phyloP scores from a whole-genome alignment of 2,329 filamentous ascomycete species.

The Cytospora mali region DNA sequence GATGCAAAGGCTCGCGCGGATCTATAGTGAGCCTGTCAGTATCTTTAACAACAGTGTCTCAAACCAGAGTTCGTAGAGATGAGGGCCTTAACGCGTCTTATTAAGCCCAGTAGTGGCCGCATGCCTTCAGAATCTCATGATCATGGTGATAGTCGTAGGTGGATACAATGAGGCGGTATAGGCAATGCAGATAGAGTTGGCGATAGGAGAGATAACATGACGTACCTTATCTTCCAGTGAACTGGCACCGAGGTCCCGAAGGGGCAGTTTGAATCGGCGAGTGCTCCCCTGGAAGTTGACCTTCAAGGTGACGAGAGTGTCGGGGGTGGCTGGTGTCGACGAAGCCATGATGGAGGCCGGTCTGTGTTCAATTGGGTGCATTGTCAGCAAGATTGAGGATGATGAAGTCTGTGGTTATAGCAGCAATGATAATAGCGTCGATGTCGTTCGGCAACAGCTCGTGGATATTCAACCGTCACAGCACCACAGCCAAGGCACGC shows the following conservation, averaged over 20 bases:
- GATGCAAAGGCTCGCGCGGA: slow-evolving; percentile 70
- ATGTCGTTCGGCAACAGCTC: neutral
- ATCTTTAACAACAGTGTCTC: neutral
- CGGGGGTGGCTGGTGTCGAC: slow-evolving; percentile 47
- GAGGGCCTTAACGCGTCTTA: neutral
- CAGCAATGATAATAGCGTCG: neutral
- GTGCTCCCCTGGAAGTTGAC: slow-evolving; percentile 74
- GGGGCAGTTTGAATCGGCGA: slow-evolving; percentile 84
- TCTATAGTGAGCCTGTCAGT: slow-evolving; percentile 47
- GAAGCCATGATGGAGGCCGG: slow-evolving; percentile 40
- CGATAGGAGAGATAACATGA: slow-evolving; percentile 34
- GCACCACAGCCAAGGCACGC: slow-evolving; percentile 4
- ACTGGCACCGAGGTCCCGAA: slow-evolving; percentile 77
- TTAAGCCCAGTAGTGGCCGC: neutral
- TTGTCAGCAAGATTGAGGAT: slow-evolving; percentile 3
- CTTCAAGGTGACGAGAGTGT: slow-evolving; percentile 84
- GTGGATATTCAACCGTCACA: neutral
- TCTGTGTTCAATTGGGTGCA: slow-evolving; percentile 3
- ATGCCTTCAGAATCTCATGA: neutral
- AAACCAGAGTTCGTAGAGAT: neutral
- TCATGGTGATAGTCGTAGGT: neutral
- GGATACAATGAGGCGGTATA: slow-evolving; percentile 17
- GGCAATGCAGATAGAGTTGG: slow-evolving; percentile 14
- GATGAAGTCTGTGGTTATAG: neutral
- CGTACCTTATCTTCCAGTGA: slow-evolving; percentile 83